A percentile compares a stretch with the other conserved stretches of the same genome.
Conservation (phyloP, 1,284 basidiomycete species). For the Fomes fomentarius region DNA sequence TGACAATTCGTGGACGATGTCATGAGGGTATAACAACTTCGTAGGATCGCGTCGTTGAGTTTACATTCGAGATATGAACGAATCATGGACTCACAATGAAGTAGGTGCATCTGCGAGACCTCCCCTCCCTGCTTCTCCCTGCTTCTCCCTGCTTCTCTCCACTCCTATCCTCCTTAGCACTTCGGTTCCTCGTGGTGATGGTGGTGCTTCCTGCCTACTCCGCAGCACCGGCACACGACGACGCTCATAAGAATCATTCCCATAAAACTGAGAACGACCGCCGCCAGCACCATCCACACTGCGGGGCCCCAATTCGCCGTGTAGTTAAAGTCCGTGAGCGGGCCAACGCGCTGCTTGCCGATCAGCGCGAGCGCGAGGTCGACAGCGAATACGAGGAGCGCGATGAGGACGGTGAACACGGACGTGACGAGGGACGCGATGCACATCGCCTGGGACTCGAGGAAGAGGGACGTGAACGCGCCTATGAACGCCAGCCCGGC, state of each 20-base stretch:
- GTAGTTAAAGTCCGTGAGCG: constrained; percentile 46
- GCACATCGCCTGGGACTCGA: constrained; percentile 48
- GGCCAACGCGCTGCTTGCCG: constrained; percentile 46
- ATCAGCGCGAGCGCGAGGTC: constrained; percentile 64
- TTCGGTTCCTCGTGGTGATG: constrained; percentile 5
- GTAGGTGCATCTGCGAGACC: too few relatives aligned
- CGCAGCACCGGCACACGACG: constrained; percentile 70
- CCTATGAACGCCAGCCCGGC: constrained; percentile 59
- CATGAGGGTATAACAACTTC: neutral
- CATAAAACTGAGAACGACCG: constrained; percentile 58
- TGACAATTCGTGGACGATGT: neutral
- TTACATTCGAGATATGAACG: neutral
- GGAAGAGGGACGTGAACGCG: constrained; percentile 57
- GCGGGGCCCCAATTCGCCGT: constrained; percentile 63
- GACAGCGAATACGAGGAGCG: constrained; percentile 55
- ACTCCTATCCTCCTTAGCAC: too few relatives aligned
- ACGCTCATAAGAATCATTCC: constrained; percentile 62
- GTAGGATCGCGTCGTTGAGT: neutral
- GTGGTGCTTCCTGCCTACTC: constrained; percentile 32
- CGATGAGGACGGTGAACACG: constrained; percentile 56
- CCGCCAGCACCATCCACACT: constrained; percentile 69
- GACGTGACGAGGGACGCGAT: constrained; percentile 62
- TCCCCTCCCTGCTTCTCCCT: too few relatives aligned
- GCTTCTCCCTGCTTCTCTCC: too few relatives aligned
- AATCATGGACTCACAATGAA: neutral